Conservation (phyloP, 225 moss, liverwort and hornwort genomes). For the Pseudisothecium myosuroides region DNA sequence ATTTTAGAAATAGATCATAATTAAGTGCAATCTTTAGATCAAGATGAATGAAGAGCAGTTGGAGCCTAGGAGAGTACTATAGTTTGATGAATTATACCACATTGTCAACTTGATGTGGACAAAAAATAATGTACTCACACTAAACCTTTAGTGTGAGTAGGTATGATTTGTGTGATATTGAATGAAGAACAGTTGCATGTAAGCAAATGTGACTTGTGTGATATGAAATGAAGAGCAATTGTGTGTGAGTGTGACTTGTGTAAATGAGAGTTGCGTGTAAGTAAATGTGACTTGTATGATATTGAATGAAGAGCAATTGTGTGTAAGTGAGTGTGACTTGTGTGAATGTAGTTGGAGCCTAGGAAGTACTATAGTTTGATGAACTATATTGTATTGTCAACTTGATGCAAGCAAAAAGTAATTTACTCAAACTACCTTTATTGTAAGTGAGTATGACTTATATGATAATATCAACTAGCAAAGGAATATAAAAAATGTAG, state of each 20-base stretch:
- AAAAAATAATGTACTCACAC: not conserved
- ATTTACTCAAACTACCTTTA: not conserved
- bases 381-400: not conserved
- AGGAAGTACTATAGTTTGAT: not conserved
- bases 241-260: no score
- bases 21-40: not conserved
- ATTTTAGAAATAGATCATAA: not conserved
- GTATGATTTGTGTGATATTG: not conserved
- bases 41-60: not conserved
- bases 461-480: not conserved
- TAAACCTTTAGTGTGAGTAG: not conserved
- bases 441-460: not conserved
- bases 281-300: no score
- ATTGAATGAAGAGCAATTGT: no score
- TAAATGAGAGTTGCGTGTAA: no score
- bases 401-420: rapidly evolving
- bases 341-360: not conserved
- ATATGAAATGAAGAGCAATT: no score
- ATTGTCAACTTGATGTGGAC: not conserved
- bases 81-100: not conserved
- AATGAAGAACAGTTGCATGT: no score
- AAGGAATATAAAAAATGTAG: not conserved
- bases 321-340: no score
- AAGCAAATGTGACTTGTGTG: no score
- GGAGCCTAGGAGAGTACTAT: not conserved